phyloP scores from a whole-genome alignment of 768 basidiomycete genomes.

The Termitomyces bulborhizus region DNA sequence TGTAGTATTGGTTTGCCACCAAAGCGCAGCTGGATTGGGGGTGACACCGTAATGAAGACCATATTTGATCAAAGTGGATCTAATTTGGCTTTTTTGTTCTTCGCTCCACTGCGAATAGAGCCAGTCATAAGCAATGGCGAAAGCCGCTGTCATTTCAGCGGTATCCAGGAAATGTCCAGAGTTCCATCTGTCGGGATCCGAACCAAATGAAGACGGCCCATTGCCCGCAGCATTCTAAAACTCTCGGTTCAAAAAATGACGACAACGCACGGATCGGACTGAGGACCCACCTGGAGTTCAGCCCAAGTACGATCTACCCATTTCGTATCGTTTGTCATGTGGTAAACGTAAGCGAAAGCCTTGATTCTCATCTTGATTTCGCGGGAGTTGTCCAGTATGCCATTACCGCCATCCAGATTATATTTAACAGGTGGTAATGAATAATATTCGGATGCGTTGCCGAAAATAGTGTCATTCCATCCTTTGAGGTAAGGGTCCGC shows the following conservation, averaged over 20 bases:
- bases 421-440: slow-evolving; percentile 61
- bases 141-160: slow-evolving; percentile 87
- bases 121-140: slow-evolving; percentile 96
- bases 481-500: slow-evolving; percentile 78
- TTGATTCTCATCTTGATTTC: slow-evolving; percentile 89
- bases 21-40: slow-evolving; percentile 47
- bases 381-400: slow-evolving; percentile 88
- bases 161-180: slow-evolving; percentile 84
- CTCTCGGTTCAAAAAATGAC: neutral
- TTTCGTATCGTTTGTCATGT: slow-evolving; percentile 85
- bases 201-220: slow-evolving; percentile 59
- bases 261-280: neutral
- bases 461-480: slow-evolving; percentile 92
- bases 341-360: slow-evolving; percentile 86
- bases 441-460: slow-evolving; percentile 77
- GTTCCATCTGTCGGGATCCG: slow-evolving; percentile 74
- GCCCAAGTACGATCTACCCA: slow-evolving; percentile 84
- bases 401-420: slow-evolving; percentile 73
- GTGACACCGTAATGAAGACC: slow-evolving; percentile 65
- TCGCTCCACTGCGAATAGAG: slow-evolving; percentile 43
- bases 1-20: slow-evolving; percentile 70
- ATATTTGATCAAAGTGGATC: slow-evolving; percentile 65
- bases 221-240: slow-evolving; percentile 72
- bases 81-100: slow-evolving; percentile 65
- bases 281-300: slow-evolving; percentile 67